Evolutionary conservation across 257 asterid species (phyloP).

Genomic region (Nicotiana knightiana): DNA sequence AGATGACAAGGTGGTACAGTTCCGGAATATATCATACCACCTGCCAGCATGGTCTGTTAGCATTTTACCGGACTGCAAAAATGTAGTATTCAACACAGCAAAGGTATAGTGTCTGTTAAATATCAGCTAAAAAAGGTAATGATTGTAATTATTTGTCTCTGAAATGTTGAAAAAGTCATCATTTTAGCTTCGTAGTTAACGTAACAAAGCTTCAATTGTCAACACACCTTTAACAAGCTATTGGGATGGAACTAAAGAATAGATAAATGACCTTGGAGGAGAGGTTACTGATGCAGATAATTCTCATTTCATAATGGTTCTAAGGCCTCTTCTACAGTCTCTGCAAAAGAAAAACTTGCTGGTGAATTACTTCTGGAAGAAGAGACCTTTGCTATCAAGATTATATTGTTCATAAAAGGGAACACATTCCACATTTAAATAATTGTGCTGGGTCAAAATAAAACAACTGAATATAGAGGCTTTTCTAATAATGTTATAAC

Average conservation of each 20-base stretch:
- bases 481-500: neutral
- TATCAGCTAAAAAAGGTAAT: neutral
- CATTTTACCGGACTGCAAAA: constrained; percentile 84
- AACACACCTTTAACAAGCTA: neutral
- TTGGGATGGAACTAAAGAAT: neutral
- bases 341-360: neutral
- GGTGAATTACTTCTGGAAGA: neutral
- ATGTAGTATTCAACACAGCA: constrained; percentile 81
- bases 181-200: neutral
- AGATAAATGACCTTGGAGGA: neutral
- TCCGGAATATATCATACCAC: constrained; percentile 53
- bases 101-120: constrained; percentile 41
- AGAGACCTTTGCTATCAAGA: neutral
- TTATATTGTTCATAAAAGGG: neutral
- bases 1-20: constrained; percentile 49
- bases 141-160: neutral
- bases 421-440: neutral
- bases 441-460: neutral
- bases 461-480: neutral
- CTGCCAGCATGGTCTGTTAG: constrained; percentile 96
- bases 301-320: neutral
- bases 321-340: neutral
- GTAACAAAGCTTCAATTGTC: neutral
- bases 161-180: neutral
- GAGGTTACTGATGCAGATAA: neutral